Evolutionary conservation across 192 early-diverging fungal species (phyloP).

Genomic region (Umbelopsis sp.): DNA sequence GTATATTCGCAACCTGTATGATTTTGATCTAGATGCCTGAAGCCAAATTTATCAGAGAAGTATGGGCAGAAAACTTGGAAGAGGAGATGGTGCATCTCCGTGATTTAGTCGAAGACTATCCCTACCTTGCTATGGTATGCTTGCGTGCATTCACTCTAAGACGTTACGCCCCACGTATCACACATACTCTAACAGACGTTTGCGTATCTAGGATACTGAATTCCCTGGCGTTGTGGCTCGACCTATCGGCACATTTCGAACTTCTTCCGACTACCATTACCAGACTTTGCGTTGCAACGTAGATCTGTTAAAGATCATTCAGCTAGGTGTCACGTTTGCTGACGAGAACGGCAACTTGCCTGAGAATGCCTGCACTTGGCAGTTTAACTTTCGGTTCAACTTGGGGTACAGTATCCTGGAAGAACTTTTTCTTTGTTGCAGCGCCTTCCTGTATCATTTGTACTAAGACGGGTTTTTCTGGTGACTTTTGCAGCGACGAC

Average conservation of each 20-base stretch:
- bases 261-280: constrained; percentile 97
- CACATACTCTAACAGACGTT: neutral
- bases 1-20: neutral
- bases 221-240: constrained; percentile 98
- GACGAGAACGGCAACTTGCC: constrained; percentile 87
- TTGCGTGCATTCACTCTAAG: neutral
- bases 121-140: constrained; percentile 93
- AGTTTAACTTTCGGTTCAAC: constrained; percentile 99
- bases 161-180: neutral
- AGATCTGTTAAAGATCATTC: constrained; percentile 96
- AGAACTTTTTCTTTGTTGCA: neutral
- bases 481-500: constrained; percentile 63
- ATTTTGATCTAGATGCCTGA: constrained; percentile 34
- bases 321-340: constrained; percentile 94
- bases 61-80: constrained; percentile 96
- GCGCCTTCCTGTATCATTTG: constrained; percentile 3
- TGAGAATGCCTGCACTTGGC: constrained; percentile 90
- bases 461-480: constrained; percentile 2
- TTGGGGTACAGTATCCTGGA: constrained; percentile 60
- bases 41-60: constrained; percentile 71
- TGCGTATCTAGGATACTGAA: constrained; percentile 84
- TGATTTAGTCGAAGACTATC: constrained; percentile 87
- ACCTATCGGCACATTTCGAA: constrained; percentile 96
- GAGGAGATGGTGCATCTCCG: constrained; percentile 89
- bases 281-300: constrained; percentile 98